These are phyloP conservation scores for Blastobotrys raffinosifermentans DNA, from an alignment of 1,139 yeast genomes.

Conservation along the genomic window DNA sequence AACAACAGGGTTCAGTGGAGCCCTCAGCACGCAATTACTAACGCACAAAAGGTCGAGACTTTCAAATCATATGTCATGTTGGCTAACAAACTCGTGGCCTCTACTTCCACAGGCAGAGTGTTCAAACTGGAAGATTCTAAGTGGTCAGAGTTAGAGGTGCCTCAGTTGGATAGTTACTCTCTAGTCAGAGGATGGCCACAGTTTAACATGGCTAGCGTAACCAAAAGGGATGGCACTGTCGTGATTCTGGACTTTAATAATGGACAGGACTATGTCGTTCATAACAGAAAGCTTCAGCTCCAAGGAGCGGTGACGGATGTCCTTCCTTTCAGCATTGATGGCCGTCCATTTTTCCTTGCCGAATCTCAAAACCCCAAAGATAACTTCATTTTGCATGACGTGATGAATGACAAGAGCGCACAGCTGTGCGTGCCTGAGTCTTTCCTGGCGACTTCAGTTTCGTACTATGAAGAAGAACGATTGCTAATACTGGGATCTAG, in stretches of 20 bases:
- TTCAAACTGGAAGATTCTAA: slow-evolving; percentile 20
- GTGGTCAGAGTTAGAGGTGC: slow-evolving; percentile 36
- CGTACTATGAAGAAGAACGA: slow-evolving; percentile 36
- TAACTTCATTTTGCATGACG: slow-evolving; percentile 45
- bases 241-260: slow-evolving; percentile 37
- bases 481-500: slow-evolving; percentile 65
- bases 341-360: slow-evolving; percentile 38
- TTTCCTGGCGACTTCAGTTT: slow-evolving; percentile 56
- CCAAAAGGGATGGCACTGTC: slow-evolving; percentile 50
- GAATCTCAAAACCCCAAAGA: slow-evolving; percentile 68
- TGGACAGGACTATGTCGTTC: slow-evolving; percentile 17
- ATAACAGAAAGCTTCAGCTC: slow-evolving; percentile 16
- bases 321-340: slow-evolving; percentile 32
- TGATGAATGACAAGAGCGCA: slow-evolving; percentile 24
- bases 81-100: slow-evolving; percentile 39
- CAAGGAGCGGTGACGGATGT: slow-evolving; percentile 51
- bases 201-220: slow-evolving; percentile 41
- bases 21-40: slow-evolving; percentile 25
- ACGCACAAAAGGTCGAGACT: slow-evolving; percentile 45
- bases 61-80: slow-evolving; percentile 56
- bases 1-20: slow-evolving; percentile 32
- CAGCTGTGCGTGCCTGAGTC: slow-evolving; percentile 28
- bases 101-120: slow-evolving; percentile 61
- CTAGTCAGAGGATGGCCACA: slow-evolving; percentile 44
- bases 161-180: slow-evolving; percentile 43